Percentiles rank a stretch among this genome's conserved stretches.
These are phyloP conservation scores for Tricholoma sp. DNA, from an alignment of 768 basidiomycete species.

Conservation along the genomic window DNA sequence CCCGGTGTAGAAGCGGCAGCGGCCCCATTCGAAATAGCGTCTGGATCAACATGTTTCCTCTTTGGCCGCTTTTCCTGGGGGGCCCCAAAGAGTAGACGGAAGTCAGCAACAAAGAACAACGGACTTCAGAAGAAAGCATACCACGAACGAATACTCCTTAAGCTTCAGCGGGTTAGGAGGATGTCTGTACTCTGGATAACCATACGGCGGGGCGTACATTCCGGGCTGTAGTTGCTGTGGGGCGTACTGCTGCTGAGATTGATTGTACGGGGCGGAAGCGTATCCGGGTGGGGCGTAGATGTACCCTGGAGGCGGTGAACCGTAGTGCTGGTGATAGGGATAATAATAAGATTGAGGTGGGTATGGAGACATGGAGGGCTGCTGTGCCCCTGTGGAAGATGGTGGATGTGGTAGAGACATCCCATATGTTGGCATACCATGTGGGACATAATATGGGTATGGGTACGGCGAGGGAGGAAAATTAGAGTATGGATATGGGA, in stretches of 20 bases:
- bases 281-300: not conserved
- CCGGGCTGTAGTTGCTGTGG: conserved; percentile 1
- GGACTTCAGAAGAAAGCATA: not conserved
- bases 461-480: conserved; percentile 17
- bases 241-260: conserved; percentile 11
- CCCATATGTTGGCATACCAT: conserved; percentile 21
- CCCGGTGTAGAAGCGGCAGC: not conserved
- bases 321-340: not conserved
- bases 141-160: not conserved
- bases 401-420: conserved; percentile 3
- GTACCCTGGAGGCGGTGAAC: conserved; percentile 2
- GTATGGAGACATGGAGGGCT: conserved; percentile 13
- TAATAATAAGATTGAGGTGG: conserved; percentile 11
- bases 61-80: not conserved
- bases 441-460: conserved; percentile 35
- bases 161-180: not conserved
- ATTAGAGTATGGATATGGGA: conserved; percentile 6
- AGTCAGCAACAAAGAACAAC: not conserved
- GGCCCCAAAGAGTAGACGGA: not conserved
- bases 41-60: not conserved
- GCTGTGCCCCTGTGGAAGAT: conserved; percentile 7
- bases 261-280: conserved; percentile 6
- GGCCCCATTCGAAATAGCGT: not conserved
- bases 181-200: not conserved
- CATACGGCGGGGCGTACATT: conserved; percentile 1